These are phyloP conservation scores for Pseudogymnoascus sp. DNA, from an alignment of 2,329 filamentous ascomycete species.

Conservation along the genomic window DNA sequence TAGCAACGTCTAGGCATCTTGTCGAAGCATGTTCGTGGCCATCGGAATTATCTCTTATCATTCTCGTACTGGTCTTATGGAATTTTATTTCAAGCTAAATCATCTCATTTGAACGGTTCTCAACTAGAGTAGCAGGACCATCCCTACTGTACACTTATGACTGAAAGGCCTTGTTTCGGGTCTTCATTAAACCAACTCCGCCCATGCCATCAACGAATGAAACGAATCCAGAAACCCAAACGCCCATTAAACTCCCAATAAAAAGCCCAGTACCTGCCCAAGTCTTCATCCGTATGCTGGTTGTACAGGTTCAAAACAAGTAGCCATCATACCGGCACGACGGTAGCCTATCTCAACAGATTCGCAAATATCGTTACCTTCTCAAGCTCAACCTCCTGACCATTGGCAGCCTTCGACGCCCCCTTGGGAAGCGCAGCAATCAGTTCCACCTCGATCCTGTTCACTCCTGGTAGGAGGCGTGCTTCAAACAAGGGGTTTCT, in stretches of 20 bases:
- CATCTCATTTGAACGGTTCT: background rate
- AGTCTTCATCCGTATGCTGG: background rate
- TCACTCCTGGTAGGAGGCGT: constrained; percentile 62
- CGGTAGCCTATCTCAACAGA: constrained; percentile 41
- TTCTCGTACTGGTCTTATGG: too few relatives aligned
- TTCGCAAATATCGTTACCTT: constrained; percentile 69
- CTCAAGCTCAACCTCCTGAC: constrained; percentile 65
- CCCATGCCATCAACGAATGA: background rate
- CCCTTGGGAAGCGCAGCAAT: constrained; percentile 60
- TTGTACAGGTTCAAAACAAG: background rate
- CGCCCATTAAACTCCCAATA: background rate
- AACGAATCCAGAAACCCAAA: background rate
- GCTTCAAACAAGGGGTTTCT: constrained; percentile 67
- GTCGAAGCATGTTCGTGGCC: too few relatives aligned
- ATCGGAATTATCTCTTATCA: too few relatives aligned
- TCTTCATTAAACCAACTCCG: background rate
- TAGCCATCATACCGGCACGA: background rate
- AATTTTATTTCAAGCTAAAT: background rate
- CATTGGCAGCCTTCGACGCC: constrained; percentile 44
- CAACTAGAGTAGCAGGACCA: background rate
- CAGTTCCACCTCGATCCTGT: constrained; percentile 69
- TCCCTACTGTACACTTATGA: background rate
- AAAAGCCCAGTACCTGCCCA: background rate
- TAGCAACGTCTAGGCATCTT: too few relatives aligned
- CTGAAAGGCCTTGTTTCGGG: background rate